Percentiles rank a stretch among this genome's conserved stretches.
These are phyloP conservation scores for Xylaria polymorpha DNA, from an alignment of 2,329 filamentous ascomycete species.

Conservation along the genomic window DNA sequence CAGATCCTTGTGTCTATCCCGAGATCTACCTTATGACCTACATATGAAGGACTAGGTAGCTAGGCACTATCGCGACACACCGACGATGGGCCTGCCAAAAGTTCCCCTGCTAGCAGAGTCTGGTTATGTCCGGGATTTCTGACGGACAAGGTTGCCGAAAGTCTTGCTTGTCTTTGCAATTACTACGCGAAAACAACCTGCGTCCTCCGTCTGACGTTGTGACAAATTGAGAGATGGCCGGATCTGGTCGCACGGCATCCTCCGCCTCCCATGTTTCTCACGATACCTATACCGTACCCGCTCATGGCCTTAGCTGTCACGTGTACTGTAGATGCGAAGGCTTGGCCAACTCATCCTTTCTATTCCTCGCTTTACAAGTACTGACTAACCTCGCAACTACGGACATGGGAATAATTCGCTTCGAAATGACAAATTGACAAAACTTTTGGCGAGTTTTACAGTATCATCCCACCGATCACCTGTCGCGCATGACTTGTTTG, in stretches of 20 bases:
- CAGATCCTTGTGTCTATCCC: slow-evolving; percentile 34
- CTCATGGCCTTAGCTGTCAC: slow-evolving; percentile 18
- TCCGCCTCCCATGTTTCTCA: slow-evolving; percentile 19
- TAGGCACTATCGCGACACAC: slow-evolving; percentile 11
- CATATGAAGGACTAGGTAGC: slow-evolving; percentile 30
- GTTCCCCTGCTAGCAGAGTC: slow-evolving; percentile 3
- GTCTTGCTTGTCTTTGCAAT: slow-evolving; percentile 26
- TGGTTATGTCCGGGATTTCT: slow-evolving; percentile 3
- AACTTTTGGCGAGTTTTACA: neutral
- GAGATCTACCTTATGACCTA: slow-evolving; percentile 35
- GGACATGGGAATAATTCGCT: slow-evolving; percentile 9
- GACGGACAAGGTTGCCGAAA: slow-evolving; percentile 2
- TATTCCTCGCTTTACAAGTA: neutral
- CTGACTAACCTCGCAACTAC: slow-evolving; percentile 2
- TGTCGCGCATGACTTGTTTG: slow-evolving; percentile 16
- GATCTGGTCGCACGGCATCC: slow-evolving; percentile 23
- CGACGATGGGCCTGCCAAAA: slow-evolving; percentile 14
- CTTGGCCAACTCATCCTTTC: slow-evolving; percentile 1
- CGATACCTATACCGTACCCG: slow-evolving; percentile 15
- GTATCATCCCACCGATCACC: neutral
- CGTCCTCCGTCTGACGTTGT: slow-evolving; percentile 28
- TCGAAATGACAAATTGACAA: slow-evolving; percentile 20
- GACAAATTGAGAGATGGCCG: slow-evolving; percentile 24
- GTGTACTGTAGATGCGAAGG: slow-evolving; percentile 19
- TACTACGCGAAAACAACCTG: slow-evolving; percentile 25